phyloP scores from a whole-genome alignment of 2,329 filamentous ascomycete species.

The Aspergillus tamarii region DNA sequence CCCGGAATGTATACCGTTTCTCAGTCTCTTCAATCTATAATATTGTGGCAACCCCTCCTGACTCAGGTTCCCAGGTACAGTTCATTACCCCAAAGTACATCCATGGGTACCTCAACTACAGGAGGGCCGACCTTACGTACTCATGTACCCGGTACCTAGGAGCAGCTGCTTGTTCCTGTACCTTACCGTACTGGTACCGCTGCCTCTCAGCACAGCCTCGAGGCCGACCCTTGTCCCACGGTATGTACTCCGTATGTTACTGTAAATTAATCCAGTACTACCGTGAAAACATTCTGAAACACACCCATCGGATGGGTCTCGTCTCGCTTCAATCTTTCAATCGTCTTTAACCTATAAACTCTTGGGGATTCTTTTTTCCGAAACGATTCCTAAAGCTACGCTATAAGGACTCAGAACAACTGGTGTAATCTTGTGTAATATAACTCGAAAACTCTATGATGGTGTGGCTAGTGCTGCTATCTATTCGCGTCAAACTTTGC shows the following conservation, averaged over 20 bases:
- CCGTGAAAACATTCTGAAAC: background rate
- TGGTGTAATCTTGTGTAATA: background rate
- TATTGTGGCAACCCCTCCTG: background rate
- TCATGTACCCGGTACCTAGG: background rate
- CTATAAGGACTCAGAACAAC: background rate
- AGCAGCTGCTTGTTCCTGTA: background rate
- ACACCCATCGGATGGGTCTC: background rate
- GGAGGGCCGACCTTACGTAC: background rate
- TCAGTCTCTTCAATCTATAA: background rate
- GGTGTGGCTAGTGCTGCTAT: background rate
- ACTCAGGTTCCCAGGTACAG: background rate
- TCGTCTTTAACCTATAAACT: background rate
- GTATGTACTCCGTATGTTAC: no score
- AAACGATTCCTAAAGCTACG: background rate
- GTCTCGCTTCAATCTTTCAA: background rate
- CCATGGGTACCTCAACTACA: conserved; percentile 1
- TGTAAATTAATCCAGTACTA: background rate
- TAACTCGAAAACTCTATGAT: no score
- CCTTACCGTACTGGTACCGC: background rate
- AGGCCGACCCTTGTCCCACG: background rate
- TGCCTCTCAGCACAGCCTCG: background rate
- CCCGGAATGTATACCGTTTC: background rate
- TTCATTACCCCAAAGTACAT: background rate
- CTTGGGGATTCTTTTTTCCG: background rate
- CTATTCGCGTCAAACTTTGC: background rate